Evolutionary conservation across 768 basidiomycete species (phyloP), one percentile per base, ranked within the genome.

Genomic region (Paxillus ammoniavirescens): DNA sequence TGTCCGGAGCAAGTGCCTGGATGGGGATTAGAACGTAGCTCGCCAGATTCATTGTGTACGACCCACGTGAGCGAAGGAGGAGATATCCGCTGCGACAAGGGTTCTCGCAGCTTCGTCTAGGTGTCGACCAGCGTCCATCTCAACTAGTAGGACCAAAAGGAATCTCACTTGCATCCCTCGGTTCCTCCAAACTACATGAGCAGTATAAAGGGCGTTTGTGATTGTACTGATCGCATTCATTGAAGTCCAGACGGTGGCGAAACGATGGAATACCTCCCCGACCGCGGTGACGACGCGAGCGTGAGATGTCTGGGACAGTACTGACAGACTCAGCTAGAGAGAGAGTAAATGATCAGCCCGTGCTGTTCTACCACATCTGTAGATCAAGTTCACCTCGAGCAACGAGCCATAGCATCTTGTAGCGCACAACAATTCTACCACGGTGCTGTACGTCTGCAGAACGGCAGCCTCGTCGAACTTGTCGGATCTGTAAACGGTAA

Each of bases 191-290:
- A 72, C 65, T 48, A 83, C 77, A 62, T 90, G 83, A 3, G 85
- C 80, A 28, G 75, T 68, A 60, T 83, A 82, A 21, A 93, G 77
- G 0, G 86, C 79, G 7, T 72, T 69, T 2, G 84, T 76, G 49
- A 92, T 83, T 0, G 62, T 69, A 17, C 73, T 72, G 55, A 80
- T 79, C 10, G 72, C 78, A 61, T 88, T 78, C 84, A 92, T 89
- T 55, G 86, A 89, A 12, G 81, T 80, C 90, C 89, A 93, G 45
- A 91, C 83, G 18, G 81, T 78, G 10, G 81, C 77, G 60, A 86
- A 86, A 7, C 86, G 82, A 54, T 82, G 79, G n/a, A 93, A 75
- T 5, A 83, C 83, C 57, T 87, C 83, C n/a, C 91, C 77, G 1
- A 89, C 78, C 0, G 81, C 79, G 4, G 76, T 74, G 26, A 91